phyloP scores from a whole-genome alignment of 345 rosid genomes.

The Ailanthus altissimus region DNA sequence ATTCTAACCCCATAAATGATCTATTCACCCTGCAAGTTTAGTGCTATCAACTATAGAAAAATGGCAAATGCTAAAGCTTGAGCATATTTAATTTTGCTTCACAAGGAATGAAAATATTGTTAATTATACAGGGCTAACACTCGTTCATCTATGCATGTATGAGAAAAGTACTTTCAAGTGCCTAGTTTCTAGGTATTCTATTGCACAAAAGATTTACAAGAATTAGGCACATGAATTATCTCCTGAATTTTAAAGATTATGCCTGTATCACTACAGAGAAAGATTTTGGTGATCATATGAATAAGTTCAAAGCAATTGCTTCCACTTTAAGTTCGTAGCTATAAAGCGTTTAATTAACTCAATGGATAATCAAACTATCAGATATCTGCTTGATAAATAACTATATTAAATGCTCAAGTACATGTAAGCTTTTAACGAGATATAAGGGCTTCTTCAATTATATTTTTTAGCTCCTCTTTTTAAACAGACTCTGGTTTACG shows the following conservation, averaged over 20 bases:
- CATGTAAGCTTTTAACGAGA: neutral
- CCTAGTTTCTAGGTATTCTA: neutral
- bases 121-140: neutral
- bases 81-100: neutral
- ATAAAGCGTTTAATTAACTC: too few relatives aligned
- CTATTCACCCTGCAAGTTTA: neutral
- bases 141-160: neutral
- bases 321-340: too few relatives aligned
- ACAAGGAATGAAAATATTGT: neutral
- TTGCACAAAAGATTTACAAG: neutral
- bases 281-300: too few relatives aligned
- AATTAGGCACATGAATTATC: neutral
- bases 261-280: too few relatives aligned
- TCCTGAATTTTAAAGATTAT: neutral
- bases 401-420: neutral
- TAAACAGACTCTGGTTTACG: neutral
- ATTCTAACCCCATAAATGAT: neutral
- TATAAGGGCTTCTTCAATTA: neutral
- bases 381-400: neutral
- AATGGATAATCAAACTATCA: neutral
- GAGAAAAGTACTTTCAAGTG: neutral
- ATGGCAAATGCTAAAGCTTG: neutral
- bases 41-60: neutral
- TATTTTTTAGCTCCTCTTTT: neutral
- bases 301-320: too few relatives aligned